Conservation (phyloP, 1,139 yeast species). For the Hanseniaspora gamundiae region DNA sequence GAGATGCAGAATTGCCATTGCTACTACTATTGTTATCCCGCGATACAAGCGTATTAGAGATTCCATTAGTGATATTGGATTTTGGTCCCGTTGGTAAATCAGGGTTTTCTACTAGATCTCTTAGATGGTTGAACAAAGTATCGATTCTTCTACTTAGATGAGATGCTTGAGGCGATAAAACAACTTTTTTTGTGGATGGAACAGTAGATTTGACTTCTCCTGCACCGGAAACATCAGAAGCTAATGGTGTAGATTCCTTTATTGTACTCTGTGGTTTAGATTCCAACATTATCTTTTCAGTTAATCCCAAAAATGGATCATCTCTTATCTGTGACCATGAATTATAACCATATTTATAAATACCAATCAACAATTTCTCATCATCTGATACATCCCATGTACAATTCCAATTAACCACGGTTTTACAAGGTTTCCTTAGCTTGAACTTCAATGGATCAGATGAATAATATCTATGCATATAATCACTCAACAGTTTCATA, state of each 20-base stretch:
- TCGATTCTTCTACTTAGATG: conserved; percentile 92
- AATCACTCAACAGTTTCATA: conserved; percentile 48
- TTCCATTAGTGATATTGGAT: conserved; percentile 4
- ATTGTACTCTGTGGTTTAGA: conserved; percentile 18
- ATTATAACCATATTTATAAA: conserved; percentile 88
- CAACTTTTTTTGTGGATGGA: neutral
- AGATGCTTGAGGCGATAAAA: conserved; percentile 70
- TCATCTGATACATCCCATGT: conserved; percentile 80
- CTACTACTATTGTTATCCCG: conserved; percentile 6
- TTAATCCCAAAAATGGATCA: conserved; percentile 82
- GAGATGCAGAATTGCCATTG: conserved; percentile 5
- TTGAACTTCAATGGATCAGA: conserved; percentile 47
- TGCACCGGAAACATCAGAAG: neutral
- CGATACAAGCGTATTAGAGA: neutral
- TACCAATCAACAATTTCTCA: conserved; percentile 76
- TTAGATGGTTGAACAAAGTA: conserved; percentile 60
- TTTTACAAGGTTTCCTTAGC: conserved; percentile 49
- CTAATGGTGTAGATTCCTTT: conserved; percentile 17
- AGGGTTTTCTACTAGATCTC: conserved; percentile 19
- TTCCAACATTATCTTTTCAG: conserved; percentile 67
- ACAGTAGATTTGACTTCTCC: neutral
- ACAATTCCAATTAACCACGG: conserved; percentile 85
- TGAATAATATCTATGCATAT: conserved; percentile 19
- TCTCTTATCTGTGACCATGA: conserved; percentile 91
- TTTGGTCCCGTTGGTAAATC: conserved; percentile 15